Evolutionary conservation across 1,139 yeast genomes (phyloP), one percentile per base, ranked within the genome.

Genomic region (Candida sp.): DNA sequence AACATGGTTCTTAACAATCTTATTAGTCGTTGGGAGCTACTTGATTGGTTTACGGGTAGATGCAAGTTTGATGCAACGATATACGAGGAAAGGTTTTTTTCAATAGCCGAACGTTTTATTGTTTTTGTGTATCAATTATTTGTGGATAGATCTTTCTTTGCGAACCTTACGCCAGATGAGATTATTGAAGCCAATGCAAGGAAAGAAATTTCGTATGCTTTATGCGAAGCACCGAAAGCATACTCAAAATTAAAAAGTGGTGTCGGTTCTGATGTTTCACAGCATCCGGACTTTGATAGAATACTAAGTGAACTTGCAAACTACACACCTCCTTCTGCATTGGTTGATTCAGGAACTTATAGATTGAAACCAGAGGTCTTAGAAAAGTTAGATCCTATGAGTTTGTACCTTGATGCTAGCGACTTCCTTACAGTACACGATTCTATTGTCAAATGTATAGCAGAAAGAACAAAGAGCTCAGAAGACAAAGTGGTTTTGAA

Each of bases 21-120:
- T 43, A 61, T 83, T 39, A 81, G 79, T 42, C 67, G 87, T 46
- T 85, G 86, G 83, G 88, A 79, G 48, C 55, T 86, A 27, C 52
- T 68, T 19, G 65, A 64, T 1, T 83, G 89, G 84, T 75, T 71
- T 48, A 52, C 56, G n/a, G 73, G 74, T 15, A 64, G 59, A 2
- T 66, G 61, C 2, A 55, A 64, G 15, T 59, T 60, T 35, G 56
- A 64, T 1, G 48, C 58, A 5, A 81, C 87, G 0, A 58, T 75
- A 1, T 86, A 83, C 55, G 84, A 81, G 42, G 88, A 84, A 32
- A 73, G 82, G 45, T 72, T 81, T 33, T 53, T 64, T 15, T 60
- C 73, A 2, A 71, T 84, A 12, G 57, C 78, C 9, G 83, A 80
- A 46, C 79, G 76, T 43, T 70, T 84, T 40, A 57, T 84, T 35